phyloP scores from a whole-genome alignment of 2,329 filamentous ascomycete genomes.

The Saccharata proteae region DNA sequence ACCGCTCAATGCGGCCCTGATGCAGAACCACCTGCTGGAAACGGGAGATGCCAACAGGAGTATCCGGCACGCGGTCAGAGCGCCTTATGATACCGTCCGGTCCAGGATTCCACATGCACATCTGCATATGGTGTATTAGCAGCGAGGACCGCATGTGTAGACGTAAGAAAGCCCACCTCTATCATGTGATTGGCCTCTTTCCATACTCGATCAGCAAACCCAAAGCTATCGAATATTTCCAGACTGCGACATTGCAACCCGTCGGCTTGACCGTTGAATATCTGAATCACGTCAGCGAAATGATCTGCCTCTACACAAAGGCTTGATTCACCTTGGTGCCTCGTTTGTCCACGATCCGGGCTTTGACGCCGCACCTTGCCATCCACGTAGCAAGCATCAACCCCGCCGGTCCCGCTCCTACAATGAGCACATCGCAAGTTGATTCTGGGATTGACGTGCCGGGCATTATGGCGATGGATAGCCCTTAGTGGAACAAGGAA shows the following conservation, averaged over 20 bases:
- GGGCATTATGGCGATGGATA: too few species aligned
- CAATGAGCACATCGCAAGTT: conserved; percentile 27
- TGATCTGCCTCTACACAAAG: too few species aligned
- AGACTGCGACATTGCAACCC: conserved; percentile 30
- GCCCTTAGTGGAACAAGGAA: too few species aligned
- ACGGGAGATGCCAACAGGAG: conserved; percentile 46
- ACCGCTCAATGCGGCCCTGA: conserved; percentile 58
- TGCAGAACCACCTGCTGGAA: conserved; percentile 58
- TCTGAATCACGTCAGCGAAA: too few species aligned
- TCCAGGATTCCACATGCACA: conserved; percentile 46
- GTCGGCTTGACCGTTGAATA: conserved; percentile 29
- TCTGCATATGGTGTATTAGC: conserved; percentile 12
- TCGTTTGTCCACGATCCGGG: conserved; percentile 30
- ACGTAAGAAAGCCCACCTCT: conserved; percentile 40
- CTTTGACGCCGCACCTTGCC: conserved; percentile 27
- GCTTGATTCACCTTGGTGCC: conserved; percentile 29
- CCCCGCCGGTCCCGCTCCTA: conserved; percentile 28
- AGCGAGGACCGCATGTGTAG: too few species aligned
- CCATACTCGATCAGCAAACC: conserved; percentile 51
- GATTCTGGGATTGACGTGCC: conserved; percentile 15
- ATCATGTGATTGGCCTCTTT: conserved; percentile 57
- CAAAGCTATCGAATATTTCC: conserved; percentile 48
- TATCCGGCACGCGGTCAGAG: conserved; percentile 51
- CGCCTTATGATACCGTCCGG: conserved; percentile 44
- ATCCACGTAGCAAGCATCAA: conserved; percentile 31